Base-by-base conservation (phyloP, 2,329 filamentous ascomycete species). In the Nemania sp. region DNA sequence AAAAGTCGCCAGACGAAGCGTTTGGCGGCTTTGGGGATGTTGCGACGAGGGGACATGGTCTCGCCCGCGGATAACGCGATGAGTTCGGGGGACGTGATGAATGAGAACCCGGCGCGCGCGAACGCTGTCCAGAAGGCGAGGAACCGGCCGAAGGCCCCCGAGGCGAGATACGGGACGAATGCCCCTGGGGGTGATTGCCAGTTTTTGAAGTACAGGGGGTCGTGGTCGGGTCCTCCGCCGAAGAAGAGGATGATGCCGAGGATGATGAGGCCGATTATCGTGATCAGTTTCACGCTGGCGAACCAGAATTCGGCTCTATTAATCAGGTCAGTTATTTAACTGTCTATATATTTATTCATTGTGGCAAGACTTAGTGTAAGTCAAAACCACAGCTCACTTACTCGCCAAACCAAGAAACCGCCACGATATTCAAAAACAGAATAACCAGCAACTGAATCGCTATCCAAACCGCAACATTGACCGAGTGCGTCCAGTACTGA, bases 21-120 rank as follows among this genome's bases (percentile, higher is more conserved):
- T 14, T 77, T 74, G 4, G 83, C 81, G 0, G 84, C 84, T 72
- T 84, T 86, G 52, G 86, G 85, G 52, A 89, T 82, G 70, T 86
- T 86, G 64, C 80, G 77, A 47, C 83, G 79, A 2, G 86, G 86
- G 19, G 84, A 81, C 22, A 82, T 73, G 1, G 83, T 82, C 73
- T 89, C 85, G 39, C 82, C 85, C 5, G 84, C 85, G 1, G 86
- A 83, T 51, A 86, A 79, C 33, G 81, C 81, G 52, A 80, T 77
- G 36, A 88, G 76, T 66, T 90, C 86, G 14, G 83, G 81, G 1
- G 80, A 82, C 5, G 80, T 81, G 65, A 82, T 79, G 68, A 85
- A 86, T 26, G 81, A 80, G 66, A 86, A 86, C 0, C 80, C 82
- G 6, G 81, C 81, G n/a, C 74, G 76, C 51, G 80, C 73, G 51